Conservation (phyloP, 805 yeast genomes). For the Candida andamanensis region DNA sequence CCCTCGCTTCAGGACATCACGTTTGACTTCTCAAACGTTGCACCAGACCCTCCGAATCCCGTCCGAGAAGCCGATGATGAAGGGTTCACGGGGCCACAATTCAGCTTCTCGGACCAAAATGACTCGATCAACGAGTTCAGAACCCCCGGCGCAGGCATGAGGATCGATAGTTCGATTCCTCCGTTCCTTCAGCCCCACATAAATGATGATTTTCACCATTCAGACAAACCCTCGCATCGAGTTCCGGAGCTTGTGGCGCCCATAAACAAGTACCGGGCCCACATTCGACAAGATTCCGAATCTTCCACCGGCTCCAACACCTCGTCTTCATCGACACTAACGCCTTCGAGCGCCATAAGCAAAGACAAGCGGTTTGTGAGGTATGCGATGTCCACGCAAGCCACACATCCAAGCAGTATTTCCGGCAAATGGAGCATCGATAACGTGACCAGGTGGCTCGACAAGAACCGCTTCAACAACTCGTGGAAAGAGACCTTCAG, state of each 20-base stretch:
- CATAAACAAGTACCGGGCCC: conserved; percentile 4
- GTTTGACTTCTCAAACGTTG: conserved; percentile 3
- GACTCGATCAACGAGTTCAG: conserved; percentile 5
- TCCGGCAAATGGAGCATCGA: conserved; percentile 68
- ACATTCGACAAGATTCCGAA: conserved; percentile 28
- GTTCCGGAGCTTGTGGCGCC: too few relatives aligned
- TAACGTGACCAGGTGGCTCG: conserved; percentile 68
- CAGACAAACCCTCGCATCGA: too few relatives aligned
- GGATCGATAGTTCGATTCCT: too few relatives aligned
- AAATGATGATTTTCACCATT: too few relatives aligned
- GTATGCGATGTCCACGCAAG: conserved; percentile 38
- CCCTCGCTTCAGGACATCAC: conserved; percentile 9
- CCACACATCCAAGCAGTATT: conserved; percentile 23
- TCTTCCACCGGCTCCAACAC: conserved; percentile 27
- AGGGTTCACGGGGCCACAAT: neutral
- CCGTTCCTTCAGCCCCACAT: too few relatives aligned
- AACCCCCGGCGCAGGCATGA: too few relatives aligned
- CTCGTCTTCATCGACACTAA: conserved; percentile 27
- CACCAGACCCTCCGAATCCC: neutral
- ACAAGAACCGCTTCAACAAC: conserved; percentile 59
- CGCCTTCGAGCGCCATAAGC: conserved; percentile 22
- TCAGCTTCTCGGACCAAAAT: conserved; percentile 6
- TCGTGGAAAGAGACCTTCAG: conserved; percentile 69
- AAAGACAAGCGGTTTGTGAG: conserved; percentile 38
- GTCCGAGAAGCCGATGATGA: neutral